Evolutionary conservation across 2,329 filamentous ascomycete genomes (phyloP).

Genomic region (Penicillium aurantiogriseum): DNA sequence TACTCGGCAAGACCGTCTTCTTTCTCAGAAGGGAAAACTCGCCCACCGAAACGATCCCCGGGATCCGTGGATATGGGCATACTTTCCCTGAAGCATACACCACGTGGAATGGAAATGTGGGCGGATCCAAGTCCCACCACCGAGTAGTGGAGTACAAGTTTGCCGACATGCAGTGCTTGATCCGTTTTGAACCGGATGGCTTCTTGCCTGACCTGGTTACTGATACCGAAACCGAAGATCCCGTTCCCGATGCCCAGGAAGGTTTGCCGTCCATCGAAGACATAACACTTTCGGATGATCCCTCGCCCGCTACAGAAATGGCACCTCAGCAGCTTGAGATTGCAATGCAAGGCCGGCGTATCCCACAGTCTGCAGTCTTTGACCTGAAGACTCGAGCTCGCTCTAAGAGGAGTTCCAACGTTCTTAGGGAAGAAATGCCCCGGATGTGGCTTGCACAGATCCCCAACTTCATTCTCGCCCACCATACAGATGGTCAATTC

Average conservation of each 20-base stretch:
- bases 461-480: slow-evolving; percentile 53
- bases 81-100: slow-evolving; percentile 67
- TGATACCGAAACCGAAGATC: not conserved
- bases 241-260: not conserved
- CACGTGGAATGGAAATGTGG: slow-evolving; percentile 57
- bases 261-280: slow-evolving; percentile 6
- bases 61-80: slow-evolving; percentile 63
- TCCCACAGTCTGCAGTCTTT: slow-evolving; percentile 49
- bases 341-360: slow-evolving; percentile 17
- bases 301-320: not conserved
- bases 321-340: slow-evolving; percentile 20
- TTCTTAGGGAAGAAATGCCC: slow-evolving; percentile 43
- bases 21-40: slow-evolving; percentile 62
- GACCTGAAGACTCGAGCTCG: slow-evolving; percentile 53
- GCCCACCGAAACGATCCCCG: slow-evolving; percentile 55
- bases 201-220: slow-evolving; percentile 41
- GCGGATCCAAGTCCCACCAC: slow-evolving; percentile 61
- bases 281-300: not conserved
- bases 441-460: slow-evolving; percentile 54
- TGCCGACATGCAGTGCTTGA: slow-evolving; percentile 50
- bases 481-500: slow-evolving; percentile 48
- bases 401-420: slow-evolving; percentile 33
- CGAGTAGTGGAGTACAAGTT: slow-evolving; percentile 60
- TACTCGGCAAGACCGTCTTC: slow-evolving; percentile 59
- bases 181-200: slow-evolving; percentile 61